Evolutionary conservation across 257 asterid genomes (phyloP).

Genomic region (Solanum appendiculatum): DNA sequence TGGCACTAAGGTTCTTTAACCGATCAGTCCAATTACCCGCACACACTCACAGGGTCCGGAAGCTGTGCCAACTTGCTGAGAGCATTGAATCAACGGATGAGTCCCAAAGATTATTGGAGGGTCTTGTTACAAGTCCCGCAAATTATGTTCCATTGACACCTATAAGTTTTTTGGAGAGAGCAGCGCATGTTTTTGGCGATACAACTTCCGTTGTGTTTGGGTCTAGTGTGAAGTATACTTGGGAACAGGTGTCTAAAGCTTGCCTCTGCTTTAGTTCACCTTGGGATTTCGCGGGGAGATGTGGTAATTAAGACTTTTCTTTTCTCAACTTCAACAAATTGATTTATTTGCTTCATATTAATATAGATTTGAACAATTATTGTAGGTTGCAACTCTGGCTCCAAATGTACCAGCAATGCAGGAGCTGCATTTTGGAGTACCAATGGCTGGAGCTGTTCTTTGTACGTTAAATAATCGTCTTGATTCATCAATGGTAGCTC

Average conservation of each 20-base stretch:
- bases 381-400: constrained; percentile 26
- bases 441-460: constrained; percentile 3
- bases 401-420: constrained; percentile 32
- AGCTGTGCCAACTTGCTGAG: not conserved
- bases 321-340: not conserved
- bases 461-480: constrained; percentile 23
- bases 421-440: not conserved
- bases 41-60: not conserved
- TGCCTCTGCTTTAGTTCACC: constrained; percentile 21
- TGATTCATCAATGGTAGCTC: constrained; percentile 17
- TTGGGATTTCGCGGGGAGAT: constrained; percentile 4
- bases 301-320: not conserved
- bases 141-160: constrained; percentile 26
- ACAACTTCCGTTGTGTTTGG: constrained; percentile 24
- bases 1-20: not conserved
- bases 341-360: not conserved
- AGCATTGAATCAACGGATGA: not conserved
- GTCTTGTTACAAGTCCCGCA: constrained; percentile 1
- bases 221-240: constrained; percentile 12
- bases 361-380: not conserved
- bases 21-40: not conserved
- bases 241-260: constrained; percentile 28
- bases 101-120: not conserved
- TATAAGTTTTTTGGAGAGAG: constrained; percentile 5
- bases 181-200: constrained; percentile 7